Evolutionary conservation across 495 filamentous ascomycete species (phyloP).

Genomic region (Hypomontagnella monticulosa): DNA sequence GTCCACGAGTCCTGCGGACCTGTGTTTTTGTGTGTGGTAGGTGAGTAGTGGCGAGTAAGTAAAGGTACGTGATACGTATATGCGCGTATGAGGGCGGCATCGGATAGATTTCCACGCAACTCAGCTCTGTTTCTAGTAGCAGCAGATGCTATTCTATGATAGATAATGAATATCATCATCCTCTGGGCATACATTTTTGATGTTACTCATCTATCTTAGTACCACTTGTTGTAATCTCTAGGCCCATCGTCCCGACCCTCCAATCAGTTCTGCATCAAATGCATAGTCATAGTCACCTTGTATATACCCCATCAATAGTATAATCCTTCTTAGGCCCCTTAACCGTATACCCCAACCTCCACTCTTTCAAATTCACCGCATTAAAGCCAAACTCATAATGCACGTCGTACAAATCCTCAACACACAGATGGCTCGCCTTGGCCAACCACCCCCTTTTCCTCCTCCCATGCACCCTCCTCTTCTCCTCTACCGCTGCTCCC

Average conservation of each 20-base stretch:
- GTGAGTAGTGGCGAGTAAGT: constrained; percentile 11
- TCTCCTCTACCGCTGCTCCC: constrained; percentile 34
- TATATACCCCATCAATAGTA: constrained; percentile 62
- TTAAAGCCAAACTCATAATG: constrained; percentile 68
- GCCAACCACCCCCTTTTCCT: constrained; percentile 59
- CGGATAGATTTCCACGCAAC: background rate
- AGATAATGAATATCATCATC: too few species aligned
- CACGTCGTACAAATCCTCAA: constrained; percentile 71
- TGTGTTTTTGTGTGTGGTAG: background rate
- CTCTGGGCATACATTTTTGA: too few species aligned
- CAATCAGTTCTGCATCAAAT: too few species aligned
- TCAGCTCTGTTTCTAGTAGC: background rate
- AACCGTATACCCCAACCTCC: constrained; percentile 68
- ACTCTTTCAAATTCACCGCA: constrained; percentile 61
- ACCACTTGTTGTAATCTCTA: too few species aligned
- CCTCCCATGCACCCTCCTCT: constrained; percentile 11
- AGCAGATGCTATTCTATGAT: background rate
- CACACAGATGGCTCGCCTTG: constrained; percentile 68
- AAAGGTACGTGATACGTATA: background rate
- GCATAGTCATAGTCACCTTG: constrained; percentile 32
- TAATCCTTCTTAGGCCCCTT: constrained; percentile 77
- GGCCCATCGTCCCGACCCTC: too few species aligned
- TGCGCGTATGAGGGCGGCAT: background rate
- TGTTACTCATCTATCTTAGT: too few species aligned
- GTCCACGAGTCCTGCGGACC: background rate